Evolutionary conservation across 768 basidiomycete species (phyloP).

Genomic region (Sarcomyxa edulis): DNA sequence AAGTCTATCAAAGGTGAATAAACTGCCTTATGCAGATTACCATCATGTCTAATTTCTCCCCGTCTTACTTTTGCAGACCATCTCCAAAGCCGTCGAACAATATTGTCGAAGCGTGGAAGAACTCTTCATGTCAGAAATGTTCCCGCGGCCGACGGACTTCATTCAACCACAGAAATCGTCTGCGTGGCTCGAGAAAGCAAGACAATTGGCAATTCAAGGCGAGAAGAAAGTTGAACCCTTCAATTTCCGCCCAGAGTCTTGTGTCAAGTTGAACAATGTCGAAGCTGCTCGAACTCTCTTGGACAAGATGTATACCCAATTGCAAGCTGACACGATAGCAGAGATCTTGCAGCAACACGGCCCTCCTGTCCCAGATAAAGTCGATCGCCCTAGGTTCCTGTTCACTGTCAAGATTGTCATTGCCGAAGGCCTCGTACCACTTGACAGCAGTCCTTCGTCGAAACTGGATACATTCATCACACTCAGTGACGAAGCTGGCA

Average conservation of each 20-base stretch:
- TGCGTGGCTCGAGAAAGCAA: slow-evolving; percentile 84
- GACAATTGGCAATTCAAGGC: slow-evolving; percentile 64
- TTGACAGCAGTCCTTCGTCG: slow-evolving; percentile 73
- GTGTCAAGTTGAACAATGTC: slow-evolving; percentile 97
- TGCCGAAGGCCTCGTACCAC: slow-evolving; percentile 81
- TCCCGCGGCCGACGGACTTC: slow-evolving; percentile 74
- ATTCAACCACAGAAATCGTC: slow-evolving; percentile 82
- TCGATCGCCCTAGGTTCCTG: slow-evolving; percentile 63
- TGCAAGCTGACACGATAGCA: slow-evolving; percentile 84
- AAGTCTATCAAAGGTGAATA: slow-evolving; percentile 72
- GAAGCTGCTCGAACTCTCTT: slow-evolving; percentile 86
- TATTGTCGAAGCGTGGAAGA: slow-evolving; percentile 87
- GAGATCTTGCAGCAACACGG: slow-evolving; percentile 50
- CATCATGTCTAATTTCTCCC: background rate
- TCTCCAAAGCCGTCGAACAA: slow-evolving; percentile 87
- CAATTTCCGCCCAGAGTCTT: slow-evolving; percentile 90
- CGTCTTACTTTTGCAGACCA: slow-evolving; percentile 47
- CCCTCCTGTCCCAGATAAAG: slow-evolving; percentile 72
- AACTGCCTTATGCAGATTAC: too few species aligned
- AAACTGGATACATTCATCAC: slow-evolving; percentile 90
- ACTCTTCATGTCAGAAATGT: slow-evolving; percentile 94
- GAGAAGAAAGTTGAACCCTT: slow-evolving; percentile 95
- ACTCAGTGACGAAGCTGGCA: slow-evolving; percentile 87
- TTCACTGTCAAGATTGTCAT: slow-evolving; percentile 93
- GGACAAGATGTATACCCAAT: slow-evolving; percentile 90